Evolutionary conservation across 495 filamentous ascomycete species (phyloP).

Genomic region (Annulohypoxylon moriforme): DNA sequence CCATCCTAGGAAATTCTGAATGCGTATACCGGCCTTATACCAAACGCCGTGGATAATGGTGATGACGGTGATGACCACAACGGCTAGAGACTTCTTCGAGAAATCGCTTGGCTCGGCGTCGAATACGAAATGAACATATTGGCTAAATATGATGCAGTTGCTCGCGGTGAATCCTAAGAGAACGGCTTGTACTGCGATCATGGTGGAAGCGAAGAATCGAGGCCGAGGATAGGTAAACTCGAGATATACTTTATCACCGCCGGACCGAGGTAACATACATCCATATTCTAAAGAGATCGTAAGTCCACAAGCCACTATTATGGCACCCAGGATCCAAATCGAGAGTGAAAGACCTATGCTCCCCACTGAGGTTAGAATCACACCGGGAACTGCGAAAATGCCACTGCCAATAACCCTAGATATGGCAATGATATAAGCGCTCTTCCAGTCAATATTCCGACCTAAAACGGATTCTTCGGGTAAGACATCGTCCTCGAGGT

Average conservation of each 20-base stretch:
- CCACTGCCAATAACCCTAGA: conserved; percentile 80
- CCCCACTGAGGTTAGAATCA: conserved; percentile 73
- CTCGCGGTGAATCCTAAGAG: conserved; percentile 76
- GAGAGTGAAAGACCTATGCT: conserved; percentile 73
- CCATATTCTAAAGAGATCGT: conserved; percentile 75
- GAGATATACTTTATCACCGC: conserved; percentile 81
- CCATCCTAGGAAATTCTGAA: conserved; percentile 74
- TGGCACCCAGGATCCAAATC: conserved; percentile 72
- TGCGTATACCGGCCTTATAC: conserved; percentile 69
- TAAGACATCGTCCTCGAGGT: conserved; percentile 67
- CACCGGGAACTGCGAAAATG: conserved; percentile 79
- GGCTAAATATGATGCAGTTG: conserved; percentile 77
- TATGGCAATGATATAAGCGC: conserved; percentile 79
- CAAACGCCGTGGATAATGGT: conserved; percentile 72
- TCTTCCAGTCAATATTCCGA: conserved; percentile 72
- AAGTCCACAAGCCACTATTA: conserved; percentile 70
- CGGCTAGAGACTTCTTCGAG: conserved; percentile 67
- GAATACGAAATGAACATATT: conserved; percentile 74
- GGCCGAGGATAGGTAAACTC: conserved; percentile 79
- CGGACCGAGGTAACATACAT: conserved; percentile 76
- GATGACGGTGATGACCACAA: conserved; percentile 69
- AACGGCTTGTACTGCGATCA: conserved; percentile 75
- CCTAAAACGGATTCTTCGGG: conserved; percentile 72
- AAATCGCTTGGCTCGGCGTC: conserved; percentile 62
- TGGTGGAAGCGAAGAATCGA: conserved; percentile 73